These are phyloP conservation scores for Pilobolus umbonatus DNA, from an alignment of 192 early-diverging fungal genomes.

Conservation along the genomic window DNA sequence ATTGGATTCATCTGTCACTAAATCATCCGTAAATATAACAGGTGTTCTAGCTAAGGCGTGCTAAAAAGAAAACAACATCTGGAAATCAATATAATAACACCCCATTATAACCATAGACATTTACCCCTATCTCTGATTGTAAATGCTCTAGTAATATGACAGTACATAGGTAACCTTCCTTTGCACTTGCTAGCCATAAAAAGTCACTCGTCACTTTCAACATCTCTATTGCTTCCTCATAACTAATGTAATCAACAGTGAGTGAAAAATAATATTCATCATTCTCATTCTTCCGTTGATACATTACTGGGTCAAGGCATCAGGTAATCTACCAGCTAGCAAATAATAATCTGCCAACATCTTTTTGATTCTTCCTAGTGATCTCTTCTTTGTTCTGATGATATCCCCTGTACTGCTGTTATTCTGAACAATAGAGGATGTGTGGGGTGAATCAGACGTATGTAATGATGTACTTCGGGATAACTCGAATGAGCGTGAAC, in stretches of 20 bases:
- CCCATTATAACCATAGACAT: too few species aligned
- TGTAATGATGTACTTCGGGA: constrained; percentile 9
- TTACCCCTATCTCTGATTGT: constrained; percentile 61
- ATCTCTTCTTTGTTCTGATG: constrained; percentile 49
- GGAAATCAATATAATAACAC: background rate
- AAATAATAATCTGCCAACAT: constrained; percentile 71
- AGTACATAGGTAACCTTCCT: constrained; percentile 65
- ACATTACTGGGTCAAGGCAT: constrained; percentile 56
- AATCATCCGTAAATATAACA: background rate
- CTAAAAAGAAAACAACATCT: constrained; percentile 5
- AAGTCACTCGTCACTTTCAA: constrained; percentile 65
- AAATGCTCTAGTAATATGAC: constrained; percentile 53
- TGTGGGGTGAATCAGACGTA: constrained; percentile 30
- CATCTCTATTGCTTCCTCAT: constrained; percentile 58
- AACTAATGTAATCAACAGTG: constrained; percentile 36
- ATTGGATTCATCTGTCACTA: background rate
- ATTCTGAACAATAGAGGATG: constrained; percentile 38
- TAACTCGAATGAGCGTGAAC: too few species aligned
- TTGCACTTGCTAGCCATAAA: constrained; percentile 69
- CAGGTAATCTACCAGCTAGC: constrained; percentile 64
- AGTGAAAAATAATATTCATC: background rate
- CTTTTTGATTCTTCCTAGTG: constrained; percentile 69
- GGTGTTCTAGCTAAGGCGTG: constrained; percentile 20
- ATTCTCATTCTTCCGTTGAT: background rate
- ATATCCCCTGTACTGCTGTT: constrained; percentile 23